Conservation (phyloP, 208 protist species). For the Naegleria lovaniensis region DNA sequence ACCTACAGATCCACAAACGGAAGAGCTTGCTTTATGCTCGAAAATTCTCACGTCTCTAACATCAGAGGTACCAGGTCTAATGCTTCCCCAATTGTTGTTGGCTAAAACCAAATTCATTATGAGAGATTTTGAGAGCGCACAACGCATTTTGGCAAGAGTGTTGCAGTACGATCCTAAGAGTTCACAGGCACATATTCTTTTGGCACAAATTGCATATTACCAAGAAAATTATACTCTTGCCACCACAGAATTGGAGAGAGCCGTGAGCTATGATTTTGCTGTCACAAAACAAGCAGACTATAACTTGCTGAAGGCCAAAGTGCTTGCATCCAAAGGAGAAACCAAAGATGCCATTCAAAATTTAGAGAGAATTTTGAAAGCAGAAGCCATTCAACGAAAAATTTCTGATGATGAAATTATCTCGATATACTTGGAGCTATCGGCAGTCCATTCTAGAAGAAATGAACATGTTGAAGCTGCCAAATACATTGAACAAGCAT, state of each 20-base stretch:
- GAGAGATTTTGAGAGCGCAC: conserved; percentile 63
- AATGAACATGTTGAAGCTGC: not conserved
- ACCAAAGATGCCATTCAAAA: conserved; percentile 58
- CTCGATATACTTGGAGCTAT: conserved; percentile 71
- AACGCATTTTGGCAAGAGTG: conserved; percentile 57
- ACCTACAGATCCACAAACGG: conserved; percentile 51
- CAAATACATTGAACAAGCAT: not conserved
- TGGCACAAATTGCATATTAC: conserved; percentile 74
- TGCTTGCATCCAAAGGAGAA: conserved; percentile 62
- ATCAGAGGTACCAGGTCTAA: conserved; percentile 60
- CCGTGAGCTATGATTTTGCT: conserved; percentile 80
- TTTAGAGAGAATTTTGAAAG: conserved; percentile 47
- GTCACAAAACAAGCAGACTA: conserved; percentile 79
- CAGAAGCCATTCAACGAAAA: conserved; percentile 23
- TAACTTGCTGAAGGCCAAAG: conserved; percentile 74
- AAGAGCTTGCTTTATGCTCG: conserved; percentile 57
- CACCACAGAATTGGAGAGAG: conserved; percentile 70
- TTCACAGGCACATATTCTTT: conserved; percentile 72
- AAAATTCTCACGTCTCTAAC: conserved; percentile 65
- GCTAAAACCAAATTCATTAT: conserved; percentile 67
- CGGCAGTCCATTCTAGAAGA: conserved; percentile 58
- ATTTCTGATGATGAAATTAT: conserved; percentile 38
- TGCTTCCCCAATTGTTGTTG: conserved; percentile 63
- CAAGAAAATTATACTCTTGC: conserved; percentile 69
- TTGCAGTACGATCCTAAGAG: conserved; percentile 64